Base-by-base conservation (phyloP, 2,329 filamentous ascomycete species). In the Amylocarpus encephaloides region DNA sequence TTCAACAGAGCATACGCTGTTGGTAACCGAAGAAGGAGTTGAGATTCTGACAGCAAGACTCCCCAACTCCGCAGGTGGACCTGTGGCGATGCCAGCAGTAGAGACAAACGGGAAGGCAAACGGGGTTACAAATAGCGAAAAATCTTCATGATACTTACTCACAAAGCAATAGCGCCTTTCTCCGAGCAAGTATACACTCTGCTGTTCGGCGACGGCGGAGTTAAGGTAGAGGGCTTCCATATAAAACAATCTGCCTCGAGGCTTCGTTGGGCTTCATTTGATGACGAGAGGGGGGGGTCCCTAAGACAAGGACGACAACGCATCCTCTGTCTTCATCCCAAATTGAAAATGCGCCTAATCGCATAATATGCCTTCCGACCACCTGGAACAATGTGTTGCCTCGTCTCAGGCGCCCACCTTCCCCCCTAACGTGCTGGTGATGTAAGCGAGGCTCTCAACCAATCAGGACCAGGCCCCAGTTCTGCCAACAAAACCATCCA, bases 11-110 rank as follows among this genome's bases (percentile, higher is more conserved):
- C 88, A 94, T 65, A 93, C 88, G 1, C 71, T 94, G 46, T 73
- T 94, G 9, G 87, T 94, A 2, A 94, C 88, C 0, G 86, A 90
- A 63, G 80, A 85, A 58, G 88, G 88, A 1, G 85, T 90, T 6
- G 88, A 94, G 69, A 75, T 94, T 40, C 68, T 94, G 59, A 94
- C 88, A 0, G 88, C 87, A 38, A 78, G 65, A 54, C 46, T 63
- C 15, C 58, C 62, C 2, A 57, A 86, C 64, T 92, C 86, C 19
- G 88, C 88, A 1, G 88, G 88, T 53, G 88, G 88, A 1, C 75
- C 84, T 4, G 70, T 88, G 12, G 71, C 79, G 4, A 80, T 85
- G 70, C 80, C 80, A 34, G 63, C 56, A 30, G 56, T 49, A 43
- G 55, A 51, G 35, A 54, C 50, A 26, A 56, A 19, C 6, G 50